A percentile compares a stretch with the other conserved stretches of the same genome.
Conservation (phyloP, 1,284 basidiomycete species). For the Serendipita sp. region DNA sequence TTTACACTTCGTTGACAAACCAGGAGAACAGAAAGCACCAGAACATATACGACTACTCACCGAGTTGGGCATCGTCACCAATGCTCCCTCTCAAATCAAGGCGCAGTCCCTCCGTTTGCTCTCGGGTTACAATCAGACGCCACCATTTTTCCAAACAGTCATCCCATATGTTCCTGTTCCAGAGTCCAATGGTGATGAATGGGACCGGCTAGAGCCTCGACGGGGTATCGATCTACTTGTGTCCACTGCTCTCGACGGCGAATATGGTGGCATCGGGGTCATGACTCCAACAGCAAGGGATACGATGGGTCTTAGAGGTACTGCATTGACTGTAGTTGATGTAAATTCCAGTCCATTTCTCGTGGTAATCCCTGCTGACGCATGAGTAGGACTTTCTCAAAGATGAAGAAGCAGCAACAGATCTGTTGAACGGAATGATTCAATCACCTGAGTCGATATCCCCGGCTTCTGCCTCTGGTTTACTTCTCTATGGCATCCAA, state of each 20-base stretch:
- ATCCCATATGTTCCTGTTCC: conserved; percentile 73
- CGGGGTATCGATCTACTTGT: conserved; percentile 64
- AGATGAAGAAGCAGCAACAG: conserved; percentile 49
- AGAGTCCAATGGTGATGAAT: conserved; percentile 74
- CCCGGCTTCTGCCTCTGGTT: conserved; percentile 39
- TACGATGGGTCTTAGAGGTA: conserved; percentile 47
- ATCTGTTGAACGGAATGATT: conserved; percentile 54
- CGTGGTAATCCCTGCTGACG: background rate
- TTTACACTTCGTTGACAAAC: background rate
- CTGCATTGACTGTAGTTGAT: conserved; percentile 57
- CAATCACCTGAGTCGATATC: conserved; percentile 30
- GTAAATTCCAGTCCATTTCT: conserved; percentile 24
- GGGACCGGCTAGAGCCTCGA: conserved; percentile 63
- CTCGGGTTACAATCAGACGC: conserved; percentile 41
- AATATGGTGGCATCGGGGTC: conserved; percentile 54
- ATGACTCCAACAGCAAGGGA: conserved; percentile 29
- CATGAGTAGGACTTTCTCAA: conserved; percentile 52
- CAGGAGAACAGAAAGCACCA: conserved; percentile 5
- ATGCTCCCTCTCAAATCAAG: conserved; percentile 79
- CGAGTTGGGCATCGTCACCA: conserved; percentile 81
- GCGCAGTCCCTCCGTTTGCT: conserved; percentile 57
- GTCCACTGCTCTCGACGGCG: conserved; percentile 59
- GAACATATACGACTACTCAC: conserved; percentile 57
- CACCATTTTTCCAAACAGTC: conserved; percentile 41
- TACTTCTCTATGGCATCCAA: conserved; percentile 39